Conservation (phyloP, 768 basidiomycete genomes). For the Symmetrospora coprosmae region DNA sequence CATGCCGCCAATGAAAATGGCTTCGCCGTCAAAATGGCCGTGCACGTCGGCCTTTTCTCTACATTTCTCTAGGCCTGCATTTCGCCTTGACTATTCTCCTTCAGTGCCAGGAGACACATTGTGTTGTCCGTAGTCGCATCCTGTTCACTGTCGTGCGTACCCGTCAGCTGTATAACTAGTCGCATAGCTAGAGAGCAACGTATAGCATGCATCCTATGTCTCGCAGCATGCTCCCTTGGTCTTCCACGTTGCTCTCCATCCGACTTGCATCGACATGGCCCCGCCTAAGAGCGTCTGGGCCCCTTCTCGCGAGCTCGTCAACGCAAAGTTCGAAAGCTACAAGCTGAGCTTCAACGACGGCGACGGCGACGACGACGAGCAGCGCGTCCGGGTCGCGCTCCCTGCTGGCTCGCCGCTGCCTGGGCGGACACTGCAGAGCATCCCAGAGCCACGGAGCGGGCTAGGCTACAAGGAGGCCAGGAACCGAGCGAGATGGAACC, state of each 20-base stretch:
- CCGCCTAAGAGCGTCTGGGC: conserved; percentile 5
- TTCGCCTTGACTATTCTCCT: no score
- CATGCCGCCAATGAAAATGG: no score
- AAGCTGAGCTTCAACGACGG: conserved; percentile 21
- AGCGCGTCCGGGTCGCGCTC: conserved; percentile 6
- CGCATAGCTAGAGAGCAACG: neutral
- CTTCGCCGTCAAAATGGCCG: no score
- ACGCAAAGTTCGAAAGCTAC: conserved; percentile 30
- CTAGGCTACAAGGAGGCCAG: conserved; percentile 25
- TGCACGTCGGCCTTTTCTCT: no score
- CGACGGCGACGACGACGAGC: neutral
- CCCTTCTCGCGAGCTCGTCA: conserved; percentile 14
- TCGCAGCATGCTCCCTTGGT: no score
- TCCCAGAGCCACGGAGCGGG: neutral
- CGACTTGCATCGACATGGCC: no score
- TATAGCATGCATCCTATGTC: neutral
- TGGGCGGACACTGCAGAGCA: conserved; percentile 6
- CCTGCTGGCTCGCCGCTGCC: neutral
- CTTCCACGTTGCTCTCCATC: no score
- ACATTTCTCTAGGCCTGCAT: no score
- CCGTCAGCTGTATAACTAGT: no score
- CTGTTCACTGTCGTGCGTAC: no score
- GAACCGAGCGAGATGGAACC: conserved; percentile 26
- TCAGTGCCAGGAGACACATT: no score
- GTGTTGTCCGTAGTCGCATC: no score